Evolutionary conservation across 164 flowering plant species (phyloP).

Genomic region (Saururus chinensis): DNA sequence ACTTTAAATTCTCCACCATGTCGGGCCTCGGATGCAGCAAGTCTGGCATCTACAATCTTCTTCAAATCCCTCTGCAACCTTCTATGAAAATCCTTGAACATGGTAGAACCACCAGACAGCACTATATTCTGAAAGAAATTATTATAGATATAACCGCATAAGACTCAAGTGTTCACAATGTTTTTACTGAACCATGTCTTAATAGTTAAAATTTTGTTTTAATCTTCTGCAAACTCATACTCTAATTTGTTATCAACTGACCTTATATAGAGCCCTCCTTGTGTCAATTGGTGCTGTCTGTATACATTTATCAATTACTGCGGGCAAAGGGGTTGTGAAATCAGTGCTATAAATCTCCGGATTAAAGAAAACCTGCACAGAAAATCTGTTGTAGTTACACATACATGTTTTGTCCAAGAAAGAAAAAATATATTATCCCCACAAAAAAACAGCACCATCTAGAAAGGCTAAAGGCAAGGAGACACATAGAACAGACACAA

Average conservation of each 20-base stretch:
- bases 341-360: conserved; percentile 88
- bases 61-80: conserved; percentile 92
- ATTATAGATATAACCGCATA: not conserved
- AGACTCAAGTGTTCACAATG: not conserved
- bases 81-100: conserved; percentile 94
- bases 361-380: conserved; percentile 71
- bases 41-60: conserved; percentile 90
- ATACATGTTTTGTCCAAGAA: no score
- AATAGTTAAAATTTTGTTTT: not conserved
- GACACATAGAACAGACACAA: no score
- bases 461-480: no score
- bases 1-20: conserved; percentile 79
- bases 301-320: conserved; percentile 88
- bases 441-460: no score
- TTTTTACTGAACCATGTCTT: conserved; percentile 1
- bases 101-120: conserved; percentile 96
- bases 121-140: conserved; percentile 64
- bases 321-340: conserved; percentile 71
- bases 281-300: conserved; percentile 99
- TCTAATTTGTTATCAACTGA: conserved; percentile 11
- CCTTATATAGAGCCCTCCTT: conserved; percentile 93
- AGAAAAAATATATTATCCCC: no score
- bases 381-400: not conserved
- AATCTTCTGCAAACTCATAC: conserved; percentile 1
- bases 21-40: conserved; percentile 62